Evolutionary conservation across 2,329 filamentous ascomycete species (phyloP), one percentile per base, ranked within the genome.

Genomic region (Epichloe coenophiala): DNA sequence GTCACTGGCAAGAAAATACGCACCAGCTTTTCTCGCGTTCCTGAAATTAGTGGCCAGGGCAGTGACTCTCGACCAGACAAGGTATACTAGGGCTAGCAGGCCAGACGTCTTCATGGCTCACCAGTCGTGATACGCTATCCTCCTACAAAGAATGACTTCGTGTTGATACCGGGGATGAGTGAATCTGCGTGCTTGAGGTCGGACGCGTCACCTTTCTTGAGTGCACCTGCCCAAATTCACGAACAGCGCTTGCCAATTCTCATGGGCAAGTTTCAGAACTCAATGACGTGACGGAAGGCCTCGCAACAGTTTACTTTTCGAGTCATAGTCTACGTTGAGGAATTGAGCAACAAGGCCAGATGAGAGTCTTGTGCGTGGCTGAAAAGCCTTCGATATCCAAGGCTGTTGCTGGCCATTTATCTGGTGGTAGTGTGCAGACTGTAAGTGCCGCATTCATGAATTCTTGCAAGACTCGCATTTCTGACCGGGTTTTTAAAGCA

Each of bases 361-460:
- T 78, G 68, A 76, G 65, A 59, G 70, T 78, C 39, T 64, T 78
- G 12, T 78, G 75, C 56, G 75, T 78, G 59, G 75, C 76, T 41
- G 76, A 78, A 58, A 78, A 98, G 75, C 89, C 89, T 37, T 95
- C 91, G 41, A 96, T 98, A 55, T 88, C 93, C 52, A 96, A 93
- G 68, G 89, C 91, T 38, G 91, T 98, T 47, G 88, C 93, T 39
- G 80, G 82, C 52, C 91, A 97, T 72, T 77, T 98, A 31, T 86
- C 86, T 35, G 91, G 93, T 47, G 87, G 88, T 45, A 71, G 72
- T 17, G 74, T 83, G 52, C 77, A 80, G 64, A 83, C 80, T 50
- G 88, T 94, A 68, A 66, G 83, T 51, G 31, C 41, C 7, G 6
- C 6, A 17, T n/a, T 39, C 21, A 4, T 5, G 9, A 47, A 38